Evolutionary conservation across 345 rosid genomes (phyloP).

Genomic region (Physaria fendleri): DNA sequence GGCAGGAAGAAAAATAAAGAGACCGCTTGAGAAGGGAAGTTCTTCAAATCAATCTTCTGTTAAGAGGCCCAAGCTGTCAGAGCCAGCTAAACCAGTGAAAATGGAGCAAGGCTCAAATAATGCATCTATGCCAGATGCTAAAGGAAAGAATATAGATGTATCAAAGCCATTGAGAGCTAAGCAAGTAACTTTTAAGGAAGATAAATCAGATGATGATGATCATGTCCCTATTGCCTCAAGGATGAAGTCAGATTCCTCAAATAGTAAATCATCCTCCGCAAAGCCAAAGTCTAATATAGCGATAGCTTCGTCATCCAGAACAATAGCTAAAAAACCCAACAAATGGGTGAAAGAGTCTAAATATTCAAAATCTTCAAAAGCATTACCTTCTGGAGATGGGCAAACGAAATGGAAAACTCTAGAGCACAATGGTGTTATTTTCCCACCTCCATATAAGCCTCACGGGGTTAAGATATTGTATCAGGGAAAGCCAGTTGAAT

Average conservation of each 20-base stretch:
- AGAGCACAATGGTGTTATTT: conserved; percentile 86
- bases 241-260: conserved; percentile 40
- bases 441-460: conserved; percentile 77
- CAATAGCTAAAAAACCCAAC: conserved; percentile 41
- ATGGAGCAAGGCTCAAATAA: too few species aligned
- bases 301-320: conserved; percentile 40
- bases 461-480: conserved; percentile 74
- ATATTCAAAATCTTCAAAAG: conserved; percentile 51
- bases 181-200: too few species aligned
- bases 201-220: conserved; percentile 49
- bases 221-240: conserved; percentile 60
- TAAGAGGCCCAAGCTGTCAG: too few species aligned
- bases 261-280: conserved; percentile 34
- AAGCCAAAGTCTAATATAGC: conserved; percentile 45
- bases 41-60: too few species aligned
- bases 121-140: too few species aligned
- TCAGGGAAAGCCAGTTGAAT: conserved; percentile 56
- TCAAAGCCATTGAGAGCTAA: too few species aligned
- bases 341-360: conserved; percentile 46
- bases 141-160: too few species aligned
- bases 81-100: too few species aligned
- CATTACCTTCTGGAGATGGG: conserved; percentile 69
- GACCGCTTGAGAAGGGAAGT: too few species aligned
- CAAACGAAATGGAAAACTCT: conserved; percentile 86
- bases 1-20: too few species aligned